phyloP scores from a whole-genome alignment of 2,329 filamentous ascomycete species.

The Trichoderma atrobrunneum region DNA sequence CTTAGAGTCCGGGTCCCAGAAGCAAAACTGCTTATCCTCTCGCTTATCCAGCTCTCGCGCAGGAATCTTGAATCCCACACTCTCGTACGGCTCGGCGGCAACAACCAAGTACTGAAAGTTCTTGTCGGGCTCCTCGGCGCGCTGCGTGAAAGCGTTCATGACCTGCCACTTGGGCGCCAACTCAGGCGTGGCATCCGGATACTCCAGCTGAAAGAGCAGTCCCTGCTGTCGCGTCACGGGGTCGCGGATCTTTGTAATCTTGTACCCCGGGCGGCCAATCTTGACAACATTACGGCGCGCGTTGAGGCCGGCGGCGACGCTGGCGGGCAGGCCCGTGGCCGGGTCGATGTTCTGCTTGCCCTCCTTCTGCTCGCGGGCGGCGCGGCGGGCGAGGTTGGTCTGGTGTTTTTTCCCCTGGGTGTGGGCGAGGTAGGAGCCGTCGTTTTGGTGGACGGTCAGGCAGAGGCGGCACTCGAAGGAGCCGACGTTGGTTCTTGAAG shows the following conservation, averaged over 20 bases:
- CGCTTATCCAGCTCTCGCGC: constrained; percentile 87
- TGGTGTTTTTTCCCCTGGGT: constrained; percentile 99
- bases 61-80: constrained; percentile 93
- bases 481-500: constrained; percentile 99
- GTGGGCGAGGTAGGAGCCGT: constrained; percentile 97
- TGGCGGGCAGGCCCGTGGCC: constrained; percentile 67
- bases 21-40: constrained; percentile 85
- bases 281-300: constrained; percentile 79
- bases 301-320: constrained; percentile 69
- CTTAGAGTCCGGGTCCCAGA: constrained; percentile 93
- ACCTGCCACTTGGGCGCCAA: constrained; percentile 83
- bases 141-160: constrained; percentile 97
- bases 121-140: constrained; percentile 90
- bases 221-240: constrained; percentile 85
- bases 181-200: constrained; percentile 79
- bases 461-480: constrained; percentile 97
- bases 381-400: constrained; percentile 92
- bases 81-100: constrained; percentile 97
- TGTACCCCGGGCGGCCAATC: constrained; percentile 94
- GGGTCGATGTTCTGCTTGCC: constrained; percentile 69
- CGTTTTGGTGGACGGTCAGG: constrained; percentile 96
- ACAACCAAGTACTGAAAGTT: constrained; percentile 93
- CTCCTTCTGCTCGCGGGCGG: constrained; percentile 92
- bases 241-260: constrained; percentile 94
- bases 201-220: constrained; percentile 92